Percentiles rank a stretch among this genome's conserved stretches.
Conservation (phyloP, 257 asterid species). For the Capsicum pubescens region DNA sequence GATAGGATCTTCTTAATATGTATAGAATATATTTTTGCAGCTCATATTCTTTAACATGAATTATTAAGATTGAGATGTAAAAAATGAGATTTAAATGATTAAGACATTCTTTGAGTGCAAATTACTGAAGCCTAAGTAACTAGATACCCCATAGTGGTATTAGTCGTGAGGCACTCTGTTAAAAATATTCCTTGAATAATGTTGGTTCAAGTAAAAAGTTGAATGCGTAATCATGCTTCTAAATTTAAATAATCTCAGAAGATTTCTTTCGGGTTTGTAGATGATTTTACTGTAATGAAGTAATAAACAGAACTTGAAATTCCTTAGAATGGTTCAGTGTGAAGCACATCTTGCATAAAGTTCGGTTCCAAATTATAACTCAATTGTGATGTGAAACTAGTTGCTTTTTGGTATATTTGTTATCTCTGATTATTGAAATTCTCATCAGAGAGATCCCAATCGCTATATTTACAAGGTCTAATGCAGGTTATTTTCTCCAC, state of each 20-base stretch:
- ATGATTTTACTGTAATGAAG: background rate
- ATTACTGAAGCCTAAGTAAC: background rate
- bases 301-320: background rate
- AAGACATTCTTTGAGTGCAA: background rate
- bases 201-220: background rate
- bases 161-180: background rate
- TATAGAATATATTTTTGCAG: background rate
- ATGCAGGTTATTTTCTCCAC: background rate
- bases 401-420: background rate
- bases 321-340: constrained; percentile 1
- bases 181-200: background rate
- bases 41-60: constrained; percentile 1
- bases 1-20: background rate
- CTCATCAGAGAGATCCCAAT: background rate
- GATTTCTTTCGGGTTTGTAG: background rate
- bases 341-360: background rate
- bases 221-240: constrained; percentile 4
- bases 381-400: background rate
- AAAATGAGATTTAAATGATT: background rate
- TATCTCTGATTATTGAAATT: background rate
- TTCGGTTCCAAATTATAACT: constrained; percentile 3
- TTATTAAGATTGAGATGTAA: background rate
- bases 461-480: background rate
- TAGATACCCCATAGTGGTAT: background rate
- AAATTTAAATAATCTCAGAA: background rate